These are phyloP conservation scores for Penicillium riverlandense DNA, from an alignment of 495 filamentous ascomycete species.

Conservation along the genomic window DNA sequence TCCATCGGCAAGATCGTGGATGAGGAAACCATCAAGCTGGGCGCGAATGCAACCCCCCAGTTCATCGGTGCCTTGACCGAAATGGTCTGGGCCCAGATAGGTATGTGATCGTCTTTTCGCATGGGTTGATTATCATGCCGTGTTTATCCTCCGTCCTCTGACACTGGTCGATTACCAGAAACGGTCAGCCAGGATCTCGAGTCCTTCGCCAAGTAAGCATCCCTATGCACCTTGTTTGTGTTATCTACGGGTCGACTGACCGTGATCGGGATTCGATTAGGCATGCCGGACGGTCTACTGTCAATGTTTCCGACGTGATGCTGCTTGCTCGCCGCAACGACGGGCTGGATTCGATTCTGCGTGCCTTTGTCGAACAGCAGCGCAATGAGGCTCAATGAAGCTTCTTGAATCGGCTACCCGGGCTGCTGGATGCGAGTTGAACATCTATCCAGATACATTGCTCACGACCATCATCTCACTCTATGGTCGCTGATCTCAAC, in stretches of 20 bases:
- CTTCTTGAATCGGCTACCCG: too few species aligned
- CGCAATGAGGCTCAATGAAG: constrained; percentile 17
- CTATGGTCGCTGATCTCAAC: too few species aligned
- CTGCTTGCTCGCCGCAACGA: constrained; percentile 81
- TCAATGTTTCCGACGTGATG: constrained; percentile 81
- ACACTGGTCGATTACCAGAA: constrained; percentile 42
- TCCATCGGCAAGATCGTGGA: constrained; percentile 85
- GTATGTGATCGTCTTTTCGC: constrained; percentile 32
- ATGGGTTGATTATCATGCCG: not conserved
- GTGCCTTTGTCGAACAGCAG: constrained; percentile 56
- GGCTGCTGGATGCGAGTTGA: too few species aligned
- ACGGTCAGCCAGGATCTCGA: constrained; percentile 70
- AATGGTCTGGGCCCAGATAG: constrained; percentile 85
- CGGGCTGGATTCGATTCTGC: constrained; percentile 67
- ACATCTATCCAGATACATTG: too few species aligned
- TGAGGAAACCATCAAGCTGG: constrained; percentile 66
- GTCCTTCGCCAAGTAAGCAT: constrained; percentile 62
- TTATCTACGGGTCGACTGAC: not conserved
- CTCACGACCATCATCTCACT: too few species aligned
- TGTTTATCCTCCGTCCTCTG: not conserved
- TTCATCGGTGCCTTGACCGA: constrained; percentile 92
- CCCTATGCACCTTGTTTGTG: not conserved
- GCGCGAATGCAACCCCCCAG: constrained; percentile 85
- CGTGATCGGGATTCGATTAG: constrained; percentile 16
- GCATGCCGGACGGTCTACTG: constrained; percentile 76